Evolutionary conservation across 2,329 filamentous ascomycete species (phyloP).

Genomic region (Penicillium sp.): DNA sequence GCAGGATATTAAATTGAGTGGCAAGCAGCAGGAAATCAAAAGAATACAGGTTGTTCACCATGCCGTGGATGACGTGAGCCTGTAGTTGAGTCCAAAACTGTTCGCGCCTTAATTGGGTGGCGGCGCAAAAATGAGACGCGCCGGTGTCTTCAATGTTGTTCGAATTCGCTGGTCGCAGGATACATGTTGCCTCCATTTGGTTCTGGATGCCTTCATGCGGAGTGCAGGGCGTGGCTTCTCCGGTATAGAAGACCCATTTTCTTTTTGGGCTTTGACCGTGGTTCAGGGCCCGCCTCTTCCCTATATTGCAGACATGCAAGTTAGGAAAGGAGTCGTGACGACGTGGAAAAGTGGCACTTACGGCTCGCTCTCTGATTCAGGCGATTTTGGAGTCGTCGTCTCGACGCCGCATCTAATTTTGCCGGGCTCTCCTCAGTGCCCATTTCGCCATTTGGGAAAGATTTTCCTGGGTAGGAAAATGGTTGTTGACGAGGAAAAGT

Average conservation of each 20-base stretch:
- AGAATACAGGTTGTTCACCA: constrained; percentile 1
- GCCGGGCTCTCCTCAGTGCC: background rate
- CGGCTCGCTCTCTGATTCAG: constrained; percentile 25
- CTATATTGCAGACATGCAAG: constrained; percentile 6
- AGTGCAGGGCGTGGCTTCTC: too few relatives aligned
- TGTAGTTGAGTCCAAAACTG: background rate
- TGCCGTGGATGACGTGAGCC: background rate
- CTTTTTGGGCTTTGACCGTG: background rate
- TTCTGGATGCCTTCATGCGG: background rate
- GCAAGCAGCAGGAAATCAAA: background rate
- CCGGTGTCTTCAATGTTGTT: too few relatives aligned
- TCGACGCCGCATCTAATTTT: constrained; percentile 8
- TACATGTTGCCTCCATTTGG: background rate
- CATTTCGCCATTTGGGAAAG: constrained; percentile 1
- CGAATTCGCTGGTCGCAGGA: background rate
- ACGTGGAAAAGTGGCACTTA: constrained; percentile 8
- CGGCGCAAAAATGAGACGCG: too few relatives aligned
- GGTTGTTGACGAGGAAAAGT: background rate
- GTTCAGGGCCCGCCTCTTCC: constrained; percentile 16
- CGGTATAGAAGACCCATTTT: constrained; percentile 20
- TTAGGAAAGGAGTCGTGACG: background rate
- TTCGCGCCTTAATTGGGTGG: too few relatives aligned
- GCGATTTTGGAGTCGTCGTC: constrained; percentile 22
- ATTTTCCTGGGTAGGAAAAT: too few relatives aligned
- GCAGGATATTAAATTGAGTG: constrained; percentile 12